Evolutionary conservation across 2,329 filamentous ascomycete genomes (phyloP), one percentile per base, ranked within the genome.

Genomic region (Bertia moriformis): DNA sequence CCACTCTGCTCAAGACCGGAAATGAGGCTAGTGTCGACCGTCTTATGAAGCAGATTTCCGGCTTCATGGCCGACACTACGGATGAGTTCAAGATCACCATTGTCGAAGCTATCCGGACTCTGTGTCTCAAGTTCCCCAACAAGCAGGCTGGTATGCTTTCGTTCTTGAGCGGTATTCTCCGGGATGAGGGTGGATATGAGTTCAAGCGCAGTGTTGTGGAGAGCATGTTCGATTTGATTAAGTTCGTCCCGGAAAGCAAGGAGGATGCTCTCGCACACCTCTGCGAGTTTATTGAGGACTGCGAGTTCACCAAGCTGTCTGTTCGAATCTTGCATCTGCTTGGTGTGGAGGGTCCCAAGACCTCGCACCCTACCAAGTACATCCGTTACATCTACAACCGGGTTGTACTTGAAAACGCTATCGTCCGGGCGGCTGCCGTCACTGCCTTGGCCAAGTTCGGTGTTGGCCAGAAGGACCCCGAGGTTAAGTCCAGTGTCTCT

Each of bases 41-140:
- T 40, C 65, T 98, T 48, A 95, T 98, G 87, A 95, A 95, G 71
- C 88, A 96, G 59, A 96, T 98, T 45, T 87, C 86, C 18, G 82
- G 83, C 29, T 95, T 98, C 66, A 96, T 98, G 91, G 85, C 88
- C 3, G 91, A 96, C 61, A 96, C 96, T 48, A 95, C 89, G 4
- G 91, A 98, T 55, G 91, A 98, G 60, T 98, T 98, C 71, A 98
- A 96, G 70, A 94, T 98, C 49, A 98, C 91, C n/a, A 94, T 98
- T 52, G 89, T 98, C 33, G 91, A 98, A 60, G 91, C 91, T 32
- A 95, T 98, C 54, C 83, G 91, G 44, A 96, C 91, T 3, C 66
- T 98, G 30, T 96, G 89, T 58, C 69, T 98, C 49, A 98, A 98
- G 64, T 98, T 98, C 65, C 91, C 91, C 22, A 88, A 76, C 65